Evolutionary conservation across 768 basidiomycete species (phyloP).

Genomic region (Multifurca ochricompacta): DNA sequence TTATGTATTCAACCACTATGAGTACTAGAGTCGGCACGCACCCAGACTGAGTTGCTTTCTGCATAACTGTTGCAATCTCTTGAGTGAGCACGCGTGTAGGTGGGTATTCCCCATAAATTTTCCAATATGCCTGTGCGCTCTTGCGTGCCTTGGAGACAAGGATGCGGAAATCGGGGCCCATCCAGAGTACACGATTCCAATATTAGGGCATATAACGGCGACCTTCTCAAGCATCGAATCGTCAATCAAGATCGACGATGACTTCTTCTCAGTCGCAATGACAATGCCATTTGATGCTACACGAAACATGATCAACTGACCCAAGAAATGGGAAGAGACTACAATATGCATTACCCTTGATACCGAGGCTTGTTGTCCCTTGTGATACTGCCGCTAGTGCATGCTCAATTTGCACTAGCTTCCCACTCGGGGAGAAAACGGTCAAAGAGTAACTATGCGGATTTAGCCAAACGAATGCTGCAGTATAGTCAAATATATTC

Average conservation of each 20-base stretch:
- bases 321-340: constrained; percentile 3
- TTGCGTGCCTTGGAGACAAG: constrained; percentile 92
- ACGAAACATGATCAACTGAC: constrained; percentile 16
- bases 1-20: not conserved
- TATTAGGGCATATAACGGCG: constrained; percentile 95
- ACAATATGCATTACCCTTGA: constrained; percentile 70
- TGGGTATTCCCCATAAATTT: constrained; percentile 97
- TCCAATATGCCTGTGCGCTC: constrained; percentile 99
- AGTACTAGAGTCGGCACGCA: constrained; percentile 34
- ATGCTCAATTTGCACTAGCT: constrained; percentile 99
- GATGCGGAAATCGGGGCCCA: constrained; percentile 98
- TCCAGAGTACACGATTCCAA: constrained; percentile 99
- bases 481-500: constrained; percentile 1
- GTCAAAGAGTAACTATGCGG: constrained; percentile 87
- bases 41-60: constrained; percentile 98
- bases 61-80: constrained; percentile 97
- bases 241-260: constrained; percentile 95
- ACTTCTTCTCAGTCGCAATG: constrained; percentile 99
- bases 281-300: constrained; percentile 98
- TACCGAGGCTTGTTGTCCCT: constrained; percentile 94
- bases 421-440: constrained; percentile 98
- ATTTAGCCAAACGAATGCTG: not conserved
- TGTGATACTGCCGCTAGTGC: constrained; percentile 93
- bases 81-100: constrained; percentile 93
- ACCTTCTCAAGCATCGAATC: constrained; percentile 98